Evolutionary conservation across 176 grass and related monocot genomes (phyloP).

Genomic region (Neostapfia colusana): DNA sequence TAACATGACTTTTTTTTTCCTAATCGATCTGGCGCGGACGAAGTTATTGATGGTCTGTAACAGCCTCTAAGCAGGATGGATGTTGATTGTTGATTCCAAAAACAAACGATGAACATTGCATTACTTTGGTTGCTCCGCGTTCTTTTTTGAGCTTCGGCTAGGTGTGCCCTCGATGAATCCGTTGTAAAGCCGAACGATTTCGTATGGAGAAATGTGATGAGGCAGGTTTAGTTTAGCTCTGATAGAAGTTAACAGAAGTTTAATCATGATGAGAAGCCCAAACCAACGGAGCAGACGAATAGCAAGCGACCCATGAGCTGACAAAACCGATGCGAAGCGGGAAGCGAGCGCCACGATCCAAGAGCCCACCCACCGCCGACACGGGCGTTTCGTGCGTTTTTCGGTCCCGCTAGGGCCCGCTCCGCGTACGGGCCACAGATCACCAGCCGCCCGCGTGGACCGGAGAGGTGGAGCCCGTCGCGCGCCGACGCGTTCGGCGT

Average conservation of each 20-base stretch:
- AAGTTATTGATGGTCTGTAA: slow-evolving; percentile 55
- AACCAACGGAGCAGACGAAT: too few relatives aligned
- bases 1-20: slow-evolving; percentile 34
- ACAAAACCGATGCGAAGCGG: too few relatives aligned
- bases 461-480: background rate
- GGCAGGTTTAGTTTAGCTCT: background rate
- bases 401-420: background rate
- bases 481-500: background rate
- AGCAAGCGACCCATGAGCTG: too few relatives aligned
- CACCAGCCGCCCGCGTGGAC: background rate
- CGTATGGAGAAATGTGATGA: background rate
- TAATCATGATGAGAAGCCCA: too few relatives aligned
- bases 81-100: slow-evolving; percentile 29
- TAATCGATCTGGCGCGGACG: slow-evolving; percentile 45
- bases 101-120: background rate
- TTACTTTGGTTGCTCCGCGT: background rate
- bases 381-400: too few relatives aligned
- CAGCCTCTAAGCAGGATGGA: slow-evolving; percentile 34
- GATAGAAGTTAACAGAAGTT: too few relatives aligned
- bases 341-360: too few relatives aligned
- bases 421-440: background rate
- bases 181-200: slow-evolving; percentile 27
- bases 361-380: too few relatives aligned
- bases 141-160: background rate
- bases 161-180: background rate